Evolutionary conservation across 352 stramenopile genomes (phyloP).

Genomic region (Albugo candida): DNA sequence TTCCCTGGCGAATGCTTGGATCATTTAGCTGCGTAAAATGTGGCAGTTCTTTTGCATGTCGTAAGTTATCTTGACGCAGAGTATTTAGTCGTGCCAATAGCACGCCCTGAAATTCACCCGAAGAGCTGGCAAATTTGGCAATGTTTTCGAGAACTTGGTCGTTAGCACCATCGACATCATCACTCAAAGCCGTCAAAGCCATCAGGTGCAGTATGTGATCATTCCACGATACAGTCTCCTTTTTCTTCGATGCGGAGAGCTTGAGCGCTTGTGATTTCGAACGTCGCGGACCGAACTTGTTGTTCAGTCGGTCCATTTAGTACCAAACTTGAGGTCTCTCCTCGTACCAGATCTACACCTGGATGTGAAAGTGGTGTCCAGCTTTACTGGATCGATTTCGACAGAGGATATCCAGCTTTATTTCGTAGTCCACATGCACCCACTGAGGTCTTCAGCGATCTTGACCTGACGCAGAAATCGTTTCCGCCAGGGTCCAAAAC

Average conservation of each 20-base stretch:
- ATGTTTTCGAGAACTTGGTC: no score
- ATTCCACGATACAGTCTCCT: not conserved
- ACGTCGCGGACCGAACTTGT: not conserved
- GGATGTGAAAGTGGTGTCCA: not conserved
- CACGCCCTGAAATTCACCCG: no score
- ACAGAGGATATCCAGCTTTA: not conserved
- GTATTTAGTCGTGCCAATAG: no score
- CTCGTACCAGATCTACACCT: not conserved
- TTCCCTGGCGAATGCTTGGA: no score
- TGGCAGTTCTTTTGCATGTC: constrained; percentile 1
- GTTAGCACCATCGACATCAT: no score
- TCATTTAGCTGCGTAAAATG: constrained; percentile 2
- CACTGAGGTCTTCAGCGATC: not conserved
- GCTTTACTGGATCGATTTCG: not conserved
- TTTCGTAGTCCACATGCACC: not conserved
- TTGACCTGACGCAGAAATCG: not conserved
- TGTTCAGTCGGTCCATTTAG: not conserved
- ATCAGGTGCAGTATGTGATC: not conserved
- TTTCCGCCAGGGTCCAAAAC: not conserved
- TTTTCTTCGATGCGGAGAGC: not conserved
- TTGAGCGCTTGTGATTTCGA: not conserved
- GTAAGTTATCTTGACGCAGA: not conserved
- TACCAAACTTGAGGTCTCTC: not conserved
- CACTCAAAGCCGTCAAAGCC: no score
- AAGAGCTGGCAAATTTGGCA: no score